Base-by-base conservation (phyloP, 2,329 filamentous ascomycete species). In the Aureobasidium subglaciale region DNA sequence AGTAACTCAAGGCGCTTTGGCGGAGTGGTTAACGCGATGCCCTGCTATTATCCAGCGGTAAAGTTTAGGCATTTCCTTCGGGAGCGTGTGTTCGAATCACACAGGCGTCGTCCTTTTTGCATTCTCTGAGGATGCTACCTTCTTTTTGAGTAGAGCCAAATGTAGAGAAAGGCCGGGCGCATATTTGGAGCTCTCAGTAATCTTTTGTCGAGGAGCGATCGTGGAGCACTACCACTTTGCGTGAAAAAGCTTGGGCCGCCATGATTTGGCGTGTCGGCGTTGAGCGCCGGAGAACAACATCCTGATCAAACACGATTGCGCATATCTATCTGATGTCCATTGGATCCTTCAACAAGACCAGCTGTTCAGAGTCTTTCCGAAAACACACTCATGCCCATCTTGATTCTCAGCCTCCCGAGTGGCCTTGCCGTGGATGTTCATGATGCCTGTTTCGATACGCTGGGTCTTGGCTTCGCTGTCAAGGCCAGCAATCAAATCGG, bases 71-170 rank as follows among this genome's bases (percentile, higher is more conserved):
- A 67, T 66, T 70, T 66, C 67, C 67, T 67, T 71, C 69, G 69
- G 67, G 69, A 67, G 69, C 69, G 66, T 65, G 68, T 67, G 69
- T 71, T 71, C 69, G 69, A 71, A 71, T 71, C 69, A 67, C 68
- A 65, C 66, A 71, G 69, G 68, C 68, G 55, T 63, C 61, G 61
- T 11, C 27, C 5, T 40, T 38, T 38, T 48, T 38, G 13, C 35
- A 2, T 18, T 32, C n/a, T 7, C 10, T 22, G 4, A 16, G 11
- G 25, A 5, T 27, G 3, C 6, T 24, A 11, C 7, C 15, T 30
- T 16, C 9, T 37, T 35, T 37, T 49, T 22, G 4, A n/a, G 2
- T 42, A 15, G 4, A 7, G 24, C 10, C 20, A 46, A 22, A 24
- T 5, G 0, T 32, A 16, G 7, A 32, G 27, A 8, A 46, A 20